Base-by-base conservation (phyloP, 2,329 filamentous ascomycete species). In the Trichoderma sp. region DNA sequence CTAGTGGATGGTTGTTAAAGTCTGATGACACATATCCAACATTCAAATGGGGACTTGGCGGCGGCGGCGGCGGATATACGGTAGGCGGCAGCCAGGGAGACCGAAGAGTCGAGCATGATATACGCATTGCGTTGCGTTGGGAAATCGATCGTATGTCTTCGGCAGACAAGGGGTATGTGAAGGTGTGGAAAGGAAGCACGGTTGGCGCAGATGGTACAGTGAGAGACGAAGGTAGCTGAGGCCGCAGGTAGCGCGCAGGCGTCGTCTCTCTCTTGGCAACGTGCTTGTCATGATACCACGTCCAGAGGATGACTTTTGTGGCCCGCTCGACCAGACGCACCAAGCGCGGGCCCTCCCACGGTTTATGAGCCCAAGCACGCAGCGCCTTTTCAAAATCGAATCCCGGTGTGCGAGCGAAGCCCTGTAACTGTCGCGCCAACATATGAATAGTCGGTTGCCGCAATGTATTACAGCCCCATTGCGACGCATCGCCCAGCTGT, bases 1-100 rank as follows among this genome's bases (percentile, higher is more conserved):
- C 96, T 40, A 99, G 83, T 4, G 96, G 96, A 77, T 99, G 96
- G 75, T 99, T 99, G 77, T 99, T 99, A 81, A 99, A 99, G 80
- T 99, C 96, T 0, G 96, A 98, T 4, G 96, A 98, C 47, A 99
- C 90, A 78, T 99, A 99, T 58, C 96, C 96, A 70, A 99, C 89
- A 73, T 93, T 95, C n/a, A 99, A 85, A 72, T 91, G 88, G 0
- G 94, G 94, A 55, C 84, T 86, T 1, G 96, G 96, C 1, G 96
- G 94, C 2, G 88, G 80, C 0, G 96, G 96, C 2, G 96, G 96
- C n/a, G 88, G 88, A 75, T 92, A 97, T 0, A 98, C 92, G 0
- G 89, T 89, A 57, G 82, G 77, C 7, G 95, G 91, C 59, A 99
- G 86, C 96, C 96, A 99, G 5, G 94, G 88, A 2, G 94, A 89